These are phyloP conservation scores for Lanmaoa rubissima DNA, from an alignment of 768 basidiomycete genomes.

Conservation along the genomic window DNA sequence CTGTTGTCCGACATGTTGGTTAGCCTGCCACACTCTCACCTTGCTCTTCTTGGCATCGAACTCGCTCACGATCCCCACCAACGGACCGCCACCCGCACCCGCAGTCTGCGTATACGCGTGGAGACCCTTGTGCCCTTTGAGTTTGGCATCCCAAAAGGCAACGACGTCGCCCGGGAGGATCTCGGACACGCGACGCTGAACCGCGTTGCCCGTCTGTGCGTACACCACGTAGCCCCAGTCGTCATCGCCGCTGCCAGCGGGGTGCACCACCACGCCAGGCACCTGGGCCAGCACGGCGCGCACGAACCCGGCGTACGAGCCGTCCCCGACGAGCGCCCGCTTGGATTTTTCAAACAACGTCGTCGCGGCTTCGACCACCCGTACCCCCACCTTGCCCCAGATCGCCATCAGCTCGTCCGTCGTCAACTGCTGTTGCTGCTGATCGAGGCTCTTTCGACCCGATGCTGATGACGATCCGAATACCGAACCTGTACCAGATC, in stretches of 20 bases:
- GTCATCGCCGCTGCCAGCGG: constrained; percentile 32
- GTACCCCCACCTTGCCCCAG: constrained; percentile 73
- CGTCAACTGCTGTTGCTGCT: constrained; percentile 31
- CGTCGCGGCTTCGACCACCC: constrained; percentile 68
- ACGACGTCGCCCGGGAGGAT: constrained; percentile 87
- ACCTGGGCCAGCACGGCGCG: constrained; percentile 62
- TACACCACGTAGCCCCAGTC: constrained; percentile 75
- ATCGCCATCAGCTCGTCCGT: constrained; percentile 68
- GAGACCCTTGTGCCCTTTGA: constrained; percentile 80
- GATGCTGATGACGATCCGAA: neutral
- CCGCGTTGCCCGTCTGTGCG: constrained; percentile 60
- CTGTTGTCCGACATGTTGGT: constrained; percentile 81
- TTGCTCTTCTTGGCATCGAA: constrained; percentile 88
- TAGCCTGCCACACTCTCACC: constrained; percentile 81
- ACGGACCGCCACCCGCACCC: constrained; percentile 41
- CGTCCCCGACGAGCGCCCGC: constrained; percentile 77
- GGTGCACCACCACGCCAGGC: constrained; percentile 52
- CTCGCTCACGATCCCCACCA: constrained; percentile 77
- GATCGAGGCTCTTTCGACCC: constrained; percentile 25
- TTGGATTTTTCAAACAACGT: constrained; percentile 73
- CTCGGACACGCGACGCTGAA: constrained; percentile 73
- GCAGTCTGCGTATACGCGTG: constrained; percentile 63
- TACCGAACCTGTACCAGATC: neutral
- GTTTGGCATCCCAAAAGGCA: constrained; percentile 67
- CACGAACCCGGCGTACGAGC: constrained; percentile 79